Evolutionary conservation across 805 yeast species (phyloP).

Genomic region (Cyberlindnera maclurae): DNA sequence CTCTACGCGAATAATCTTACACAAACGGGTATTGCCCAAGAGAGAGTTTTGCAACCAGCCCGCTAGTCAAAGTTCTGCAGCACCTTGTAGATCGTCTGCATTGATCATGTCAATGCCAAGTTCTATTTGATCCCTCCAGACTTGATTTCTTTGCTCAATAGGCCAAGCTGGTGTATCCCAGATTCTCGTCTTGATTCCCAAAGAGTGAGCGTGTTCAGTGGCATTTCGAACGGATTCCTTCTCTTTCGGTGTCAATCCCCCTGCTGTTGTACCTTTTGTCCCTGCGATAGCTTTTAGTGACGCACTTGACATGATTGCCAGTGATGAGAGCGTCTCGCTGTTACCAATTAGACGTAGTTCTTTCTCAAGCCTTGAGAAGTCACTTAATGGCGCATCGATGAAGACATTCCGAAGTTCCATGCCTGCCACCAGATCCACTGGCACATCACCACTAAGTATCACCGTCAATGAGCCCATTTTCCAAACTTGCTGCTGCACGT

Average conservation of each 20-base stretch:
- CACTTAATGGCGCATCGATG: slow-evolving; percentile 38
- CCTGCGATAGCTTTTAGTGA: slow-evolving; percentile 28
- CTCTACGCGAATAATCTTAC: too few relatives aligned
- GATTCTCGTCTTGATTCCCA: slow-evolving; percentile 48
- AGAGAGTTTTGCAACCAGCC: too few relatives aligned
- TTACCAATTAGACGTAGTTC: neutral
- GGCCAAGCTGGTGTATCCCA: slow-evolving; percentile 79
- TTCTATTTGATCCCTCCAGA: slow-evolving; percentile 42
- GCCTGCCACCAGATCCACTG: slow-evolving; percentile 30
- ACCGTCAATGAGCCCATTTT: slow-evolving; percentile 52
- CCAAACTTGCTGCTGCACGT: slow-evolving; percentile 27
- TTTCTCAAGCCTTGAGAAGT: slow-evolving; percentile 7
- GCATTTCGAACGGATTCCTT: slow-evolving; percentile 21
- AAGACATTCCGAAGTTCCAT: slow-evolving; percentile 11
- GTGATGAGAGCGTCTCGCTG: slow-evolving; percentile 7
- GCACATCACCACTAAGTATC: slow-evolving; percentile 61
- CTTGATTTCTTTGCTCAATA: slow-evolving; percentile 30
- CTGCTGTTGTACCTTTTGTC: slow-evolving; percentile 8
- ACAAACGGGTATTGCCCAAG: too few relatives aligned
- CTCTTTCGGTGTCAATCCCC: slow-evolving; percentile 30
- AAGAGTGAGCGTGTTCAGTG: slow-evolving; percentile 36
- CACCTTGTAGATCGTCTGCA: slow-evolving; percentile 49
- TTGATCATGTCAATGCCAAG: slow-evolving; percentile 53
- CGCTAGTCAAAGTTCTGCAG: slow-evolving; percentile 9
- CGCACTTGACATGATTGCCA: slow-evolving; percentile 36